phyloP scores from a whole-genome alignment of 768 basidiomycete genomes.

The Rhizopogon rudus region DNA sequence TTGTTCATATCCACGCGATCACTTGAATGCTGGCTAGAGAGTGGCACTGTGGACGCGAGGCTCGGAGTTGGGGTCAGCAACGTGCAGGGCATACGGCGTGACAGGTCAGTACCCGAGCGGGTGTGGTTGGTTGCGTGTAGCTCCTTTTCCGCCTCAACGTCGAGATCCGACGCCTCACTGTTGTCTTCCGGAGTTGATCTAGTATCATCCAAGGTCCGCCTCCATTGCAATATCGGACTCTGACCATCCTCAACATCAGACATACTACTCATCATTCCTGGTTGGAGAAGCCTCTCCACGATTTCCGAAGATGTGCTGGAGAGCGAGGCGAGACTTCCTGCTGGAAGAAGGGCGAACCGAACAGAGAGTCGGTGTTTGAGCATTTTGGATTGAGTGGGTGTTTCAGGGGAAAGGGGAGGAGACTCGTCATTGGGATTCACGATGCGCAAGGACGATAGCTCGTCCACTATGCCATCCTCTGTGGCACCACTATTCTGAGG shows the following conservation, averaged over 20 bases:
- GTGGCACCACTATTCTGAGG: constrained; percentile 8
- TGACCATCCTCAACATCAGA: constrained; percentile 22
- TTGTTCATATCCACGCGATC: constrained; percentile 18
- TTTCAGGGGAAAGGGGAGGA: constrained; percentile 1
- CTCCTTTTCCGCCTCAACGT: constrained; percentile 7
- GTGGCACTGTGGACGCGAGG: constrained; percentile 18
- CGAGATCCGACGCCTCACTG: constrained; percentile 28
- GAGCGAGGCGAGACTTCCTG: constrained; percentile 47
- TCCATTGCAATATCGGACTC: constrained; percentile 20
- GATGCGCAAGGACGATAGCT: constrained; percentile 45
- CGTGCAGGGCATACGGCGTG: constrained; percentile 53
- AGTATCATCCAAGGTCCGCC: constrained; percentile 29
- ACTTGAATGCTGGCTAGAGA: constrained; percentile 30
- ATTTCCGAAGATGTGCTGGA: constrained; percentile 41
- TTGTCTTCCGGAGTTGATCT: constrained; percentile 26
- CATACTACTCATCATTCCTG: constrained; percentile 32
- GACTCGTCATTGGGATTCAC: constrained; percentile 18
- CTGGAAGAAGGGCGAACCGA: constrained; percentile 24
- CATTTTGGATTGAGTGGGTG: neutral
- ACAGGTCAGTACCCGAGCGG: constrained; percentile 9
- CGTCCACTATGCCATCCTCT: constrained; percentile 32
- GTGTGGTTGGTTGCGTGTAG: neutral
- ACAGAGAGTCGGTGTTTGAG: constrained; percentile 24
- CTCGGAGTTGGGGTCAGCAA: constrained; percentile 44
- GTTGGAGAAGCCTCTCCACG: constrained; percentile 40